A percentile compares a stretch with the other conserved stretches of the same genome.
Conservation (phyloP, 768 basidiomycete species). For the Hericium coralloides region DNA sequence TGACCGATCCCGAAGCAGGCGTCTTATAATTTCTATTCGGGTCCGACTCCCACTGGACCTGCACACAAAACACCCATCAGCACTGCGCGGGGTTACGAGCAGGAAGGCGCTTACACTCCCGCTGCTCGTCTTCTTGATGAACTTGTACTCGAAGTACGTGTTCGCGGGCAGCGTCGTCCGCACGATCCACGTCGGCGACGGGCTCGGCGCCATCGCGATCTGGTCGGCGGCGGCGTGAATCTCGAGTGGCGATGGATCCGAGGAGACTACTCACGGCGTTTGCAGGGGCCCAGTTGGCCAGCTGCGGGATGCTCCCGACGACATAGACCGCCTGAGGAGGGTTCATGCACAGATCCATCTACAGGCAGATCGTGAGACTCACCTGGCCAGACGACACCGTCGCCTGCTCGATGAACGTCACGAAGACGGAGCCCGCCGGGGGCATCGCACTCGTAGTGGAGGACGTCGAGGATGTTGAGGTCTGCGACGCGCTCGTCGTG, state of each 20-base stretch:
- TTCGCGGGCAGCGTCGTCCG: conserved; percentile 40
- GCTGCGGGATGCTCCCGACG: conserved; percentile 44
- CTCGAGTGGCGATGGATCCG: no score
- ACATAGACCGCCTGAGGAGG: conserved; percentile 47
- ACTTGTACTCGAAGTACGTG: conserved; percentile 50
- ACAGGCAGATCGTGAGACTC: not conserved
- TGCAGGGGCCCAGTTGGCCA: conserved; percentile 42
- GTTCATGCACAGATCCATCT: not conserved
- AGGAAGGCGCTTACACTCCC: conserved; percentile 32
- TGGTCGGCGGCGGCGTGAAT: conserved; percentile 9
- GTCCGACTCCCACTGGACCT: conserved; percentile 51
- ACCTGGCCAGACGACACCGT: conserved; percentile 53
- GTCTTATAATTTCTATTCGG: conserved; percentile 44
- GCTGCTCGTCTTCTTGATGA: conserved; percentile 44
- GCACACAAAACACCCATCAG: no score
- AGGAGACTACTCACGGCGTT: conserved; percentile 29
- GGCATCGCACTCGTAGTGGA: not conserved
- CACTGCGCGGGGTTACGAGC: not conserved
- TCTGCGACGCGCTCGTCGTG: no score
- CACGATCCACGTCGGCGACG: conserved; percentile 47
- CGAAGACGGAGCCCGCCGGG: conserved; percentile 1
- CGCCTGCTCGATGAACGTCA: conserved; percentile 40
- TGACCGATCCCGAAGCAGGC: conserved; percentile 5
- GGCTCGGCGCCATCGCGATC: conserved; percentile 43
- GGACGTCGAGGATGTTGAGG: not conserved